These are phyloP conservation scores for Excoecaria agallocha DNA, from an alignment of 345 rosid genomes.

Conservation along the genomic window DNA sequence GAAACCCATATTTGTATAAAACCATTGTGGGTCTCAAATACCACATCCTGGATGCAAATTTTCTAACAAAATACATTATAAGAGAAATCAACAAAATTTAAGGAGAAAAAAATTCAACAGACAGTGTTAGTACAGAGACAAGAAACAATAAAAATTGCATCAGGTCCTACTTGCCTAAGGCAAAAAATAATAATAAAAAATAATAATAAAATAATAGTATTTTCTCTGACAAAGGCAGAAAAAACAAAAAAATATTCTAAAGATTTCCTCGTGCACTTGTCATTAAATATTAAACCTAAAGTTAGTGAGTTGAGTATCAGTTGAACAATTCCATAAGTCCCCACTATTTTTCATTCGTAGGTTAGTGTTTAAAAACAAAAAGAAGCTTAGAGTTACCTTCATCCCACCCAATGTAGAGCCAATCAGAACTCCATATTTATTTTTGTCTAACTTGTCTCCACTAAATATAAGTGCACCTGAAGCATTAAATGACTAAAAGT, in stretches of 20 bases:
- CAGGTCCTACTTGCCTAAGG: neutral
- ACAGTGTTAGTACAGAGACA: neutral
- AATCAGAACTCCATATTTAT: conserved; percentile 87
- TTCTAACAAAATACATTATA: neutral
- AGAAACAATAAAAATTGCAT: neutral
- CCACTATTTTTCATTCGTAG: neutral
- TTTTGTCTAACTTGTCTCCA: no score
- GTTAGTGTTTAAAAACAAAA: neutral
- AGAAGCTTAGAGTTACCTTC: conserved; percentile 50
- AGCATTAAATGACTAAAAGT: no score
- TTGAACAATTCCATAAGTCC: neutral
- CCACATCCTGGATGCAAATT: neutral
- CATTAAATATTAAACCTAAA: neutral
- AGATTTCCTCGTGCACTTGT: neutral
- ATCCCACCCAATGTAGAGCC: conserved; percentile 96
- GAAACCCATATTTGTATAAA: conserved; percentile 87
- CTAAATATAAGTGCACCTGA: no score
- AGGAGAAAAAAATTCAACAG: neutral
- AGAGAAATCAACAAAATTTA: neutral
- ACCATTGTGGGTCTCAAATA: neutral
- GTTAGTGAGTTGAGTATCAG: neutral
- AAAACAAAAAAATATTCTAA: neutral
- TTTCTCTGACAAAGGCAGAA: neutral
- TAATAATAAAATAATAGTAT: no score
- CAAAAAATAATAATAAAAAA: no score